These are phyloP conservation scores for Yamadazyma spencermartinsiae DNA, from an alignment of 1,139 yeast genomes.

Conservation along the genomic window DNA sequence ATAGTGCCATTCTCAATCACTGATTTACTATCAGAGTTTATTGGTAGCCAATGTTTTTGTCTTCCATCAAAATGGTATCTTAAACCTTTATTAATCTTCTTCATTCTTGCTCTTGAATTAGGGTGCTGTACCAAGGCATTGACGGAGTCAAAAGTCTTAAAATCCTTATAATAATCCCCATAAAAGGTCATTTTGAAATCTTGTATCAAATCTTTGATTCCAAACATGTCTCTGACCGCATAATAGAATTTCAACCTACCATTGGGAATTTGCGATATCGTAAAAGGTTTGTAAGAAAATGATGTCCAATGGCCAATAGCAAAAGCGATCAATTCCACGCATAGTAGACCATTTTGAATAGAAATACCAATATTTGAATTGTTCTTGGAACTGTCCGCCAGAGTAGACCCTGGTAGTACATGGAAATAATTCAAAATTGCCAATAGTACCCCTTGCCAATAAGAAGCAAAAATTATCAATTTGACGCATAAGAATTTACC, in stretches of 20 bases:
- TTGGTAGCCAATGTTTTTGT: slow-evolving; percentile 81
- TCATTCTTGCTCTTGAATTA: slow-evolving; percentile 61
- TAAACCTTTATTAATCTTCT: slow-evolving; percentile 79
- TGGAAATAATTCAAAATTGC: slow-evolving; percentile 61
- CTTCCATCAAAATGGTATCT: slow-evolving; percentile 79
- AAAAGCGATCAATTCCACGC: slow-evolving; percentile 83
- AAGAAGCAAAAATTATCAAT: slow-evolving; percentile 89
- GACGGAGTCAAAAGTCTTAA: slow-evolving; percentile 79
- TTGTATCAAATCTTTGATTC: slow-evolving; percentile 68
- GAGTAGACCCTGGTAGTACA: slow-evolving; percentile 39
- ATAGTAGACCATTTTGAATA: slow-evolving; percentile 77
- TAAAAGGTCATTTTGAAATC: slow-evolving; percentile 75
- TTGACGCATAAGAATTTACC: slow-evolving; percentile 93
- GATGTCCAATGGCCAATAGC: slow-evolving; percentile 88
- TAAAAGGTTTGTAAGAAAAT: slow-evolving; percentile 75
- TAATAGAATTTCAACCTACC: slow-evolving; percentile 60
- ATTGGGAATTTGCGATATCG: slow-evolving; percentile 59
- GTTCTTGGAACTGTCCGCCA: slow-evolving; percentile 23
- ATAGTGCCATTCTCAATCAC: slow-evolving; percentile 16
- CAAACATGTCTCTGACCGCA: slow-evolving; percentile 78
- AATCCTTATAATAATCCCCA: slow-evolving; percentile 74
- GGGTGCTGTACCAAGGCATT: slow-evolving; percentile 73
- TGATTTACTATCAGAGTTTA: slow-evolving; percentile 19
- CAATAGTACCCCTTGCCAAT: slow-evolving; percentile 88
- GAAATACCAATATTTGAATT: slow-evolving; percentile 51